A percentile compares a stretch with the other conserved stretches of the same genome.
Evolutionary conservation across 164 flowering plant species (phyloP).

Genomic region (Tetracentron sinense): DNA sequence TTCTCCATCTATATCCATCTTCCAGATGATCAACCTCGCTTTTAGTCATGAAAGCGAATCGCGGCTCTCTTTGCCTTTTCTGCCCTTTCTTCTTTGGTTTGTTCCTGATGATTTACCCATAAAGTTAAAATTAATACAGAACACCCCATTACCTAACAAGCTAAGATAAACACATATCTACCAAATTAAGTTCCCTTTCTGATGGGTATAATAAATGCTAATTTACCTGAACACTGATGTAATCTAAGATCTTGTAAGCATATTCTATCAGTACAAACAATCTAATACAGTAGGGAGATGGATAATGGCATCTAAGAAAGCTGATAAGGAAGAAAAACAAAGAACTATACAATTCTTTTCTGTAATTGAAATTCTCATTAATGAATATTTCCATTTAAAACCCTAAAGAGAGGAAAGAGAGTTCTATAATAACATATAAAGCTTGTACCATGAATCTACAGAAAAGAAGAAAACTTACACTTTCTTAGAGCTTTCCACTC

Average conservation of each 20-base stretch:
- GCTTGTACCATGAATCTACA: background rate
- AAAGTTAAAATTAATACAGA: background rate
- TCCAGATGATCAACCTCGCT: slow-evolving; percentile 91
- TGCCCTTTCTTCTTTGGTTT: slow-evolving; percentile 65
- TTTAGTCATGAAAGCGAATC: slow-evolving; percentile 84
- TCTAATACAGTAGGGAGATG: too few species aligned
- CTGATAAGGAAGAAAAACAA: too few species aligned
- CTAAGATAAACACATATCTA: background rate
- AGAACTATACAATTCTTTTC: too few species aligned
- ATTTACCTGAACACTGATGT: too few species aligned
- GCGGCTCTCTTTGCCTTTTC: slow-evolving; percentile 58
- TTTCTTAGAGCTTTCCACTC: slow-evolving; percentile 47
- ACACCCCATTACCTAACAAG: background rate
- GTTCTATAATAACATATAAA: background rate
- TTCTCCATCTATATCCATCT: slow-evolving; percentile 91
- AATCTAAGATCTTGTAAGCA: background rate
- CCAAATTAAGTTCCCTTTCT: background rate
- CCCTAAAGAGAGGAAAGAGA: background rate
- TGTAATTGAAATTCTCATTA: too few species aligned
- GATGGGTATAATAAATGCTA: too few species aligned
- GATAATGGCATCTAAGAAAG: too few species aligned
- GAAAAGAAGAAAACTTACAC: slow-evolving; percentile 30
- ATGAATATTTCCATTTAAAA: too few species aligned
- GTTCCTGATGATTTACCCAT: slow-evolving; percentile 25
- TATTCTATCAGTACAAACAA: too few species aligned